These are phyloP conservation scores for Microcera coccophila DNA, from an alignment of 2,329 filamentous ascomycete species.

Conservation along the genomic window DNA sequence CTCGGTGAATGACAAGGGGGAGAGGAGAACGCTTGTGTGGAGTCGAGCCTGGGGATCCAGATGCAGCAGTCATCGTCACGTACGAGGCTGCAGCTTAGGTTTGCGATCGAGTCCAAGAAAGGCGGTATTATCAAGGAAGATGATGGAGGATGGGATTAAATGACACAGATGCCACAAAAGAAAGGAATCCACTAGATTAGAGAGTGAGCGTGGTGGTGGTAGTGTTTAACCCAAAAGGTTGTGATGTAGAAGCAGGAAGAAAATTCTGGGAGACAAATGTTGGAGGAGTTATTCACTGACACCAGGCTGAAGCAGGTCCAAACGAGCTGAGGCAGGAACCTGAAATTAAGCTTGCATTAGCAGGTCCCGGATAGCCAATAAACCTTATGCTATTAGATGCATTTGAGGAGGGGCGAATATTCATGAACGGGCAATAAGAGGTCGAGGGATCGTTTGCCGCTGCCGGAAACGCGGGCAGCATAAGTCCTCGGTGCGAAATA, in stretches of 20 bases:
- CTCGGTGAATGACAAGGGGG: constrained; percentile 9
- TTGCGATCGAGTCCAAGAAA: constrained; percentile 4
- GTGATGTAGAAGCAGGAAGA: constrained; percentile 15
- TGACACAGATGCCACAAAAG: constrained; percentile 28
- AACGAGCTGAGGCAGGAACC: constrained; percentile 22
- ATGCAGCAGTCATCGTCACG: constrained; percentile 29
- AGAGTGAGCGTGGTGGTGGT: constrained; percentile 28
- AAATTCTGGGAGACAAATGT: constrained; percentile 12
- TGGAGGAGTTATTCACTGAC: constrained; percentile 28
- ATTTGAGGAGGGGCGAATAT: constrained; percentile 10
- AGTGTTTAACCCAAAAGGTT: constrained; percentile 16
- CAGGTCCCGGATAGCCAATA: constrained; percentile 10
- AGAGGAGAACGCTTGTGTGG: constrained; percentile 22
- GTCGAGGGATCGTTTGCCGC: background rate
- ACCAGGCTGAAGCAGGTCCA: constrained; percentile 19
- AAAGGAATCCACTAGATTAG: constrained; percentile 27
- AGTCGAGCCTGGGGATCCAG: constrained; percentile 26
- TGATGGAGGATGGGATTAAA: constrained; percentile 15
- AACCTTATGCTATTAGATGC: constrained; percentile 4
- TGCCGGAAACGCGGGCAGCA: background rate
- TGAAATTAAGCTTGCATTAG: constrained; percentile 6
- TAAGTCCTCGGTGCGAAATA: background rate
- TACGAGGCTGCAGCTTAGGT: background rate
- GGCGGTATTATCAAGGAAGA: constrained; percentile 3
- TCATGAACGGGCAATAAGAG: background rate